Conservation (phyloP, 768 basidiomycete species). For the Postia placenta region DNA sequence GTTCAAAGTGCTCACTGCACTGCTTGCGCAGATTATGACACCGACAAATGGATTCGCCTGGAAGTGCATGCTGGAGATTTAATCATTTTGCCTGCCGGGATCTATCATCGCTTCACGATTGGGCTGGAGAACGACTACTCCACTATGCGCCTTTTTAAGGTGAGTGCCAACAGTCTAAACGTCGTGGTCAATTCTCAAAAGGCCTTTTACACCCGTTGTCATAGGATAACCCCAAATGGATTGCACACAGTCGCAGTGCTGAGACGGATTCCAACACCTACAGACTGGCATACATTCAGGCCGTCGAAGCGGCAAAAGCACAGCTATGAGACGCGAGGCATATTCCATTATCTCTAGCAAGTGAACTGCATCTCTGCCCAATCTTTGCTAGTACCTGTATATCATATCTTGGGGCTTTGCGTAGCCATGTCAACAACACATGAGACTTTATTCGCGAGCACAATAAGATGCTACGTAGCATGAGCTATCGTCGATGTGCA, state of each 20-base stretch:
- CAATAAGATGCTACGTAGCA: too few species aligned
- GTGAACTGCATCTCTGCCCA: too few species aligned
- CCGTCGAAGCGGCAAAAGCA: too few species aligned
- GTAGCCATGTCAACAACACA: too few species aligned
- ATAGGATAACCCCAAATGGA: conserved; percentile 83
- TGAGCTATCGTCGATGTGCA: too few species aligned
- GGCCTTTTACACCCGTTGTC: background rate
- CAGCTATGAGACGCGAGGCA: too few species aligned
- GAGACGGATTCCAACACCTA: conserved; percentile 61
- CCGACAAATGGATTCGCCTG: conserved; percentile 78
- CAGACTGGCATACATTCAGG: conserved; percentile 55
- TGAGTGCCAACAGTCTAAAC: background rate
- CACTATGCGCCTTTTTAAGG: conserved; percentile 81
- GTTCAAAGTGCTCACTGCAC: background rate
- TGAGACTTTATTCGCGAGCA: too few species aligned
- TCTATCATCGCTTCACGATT: conserved; percentile 93
- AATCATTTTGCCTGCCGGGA: conserved; percentile 81
- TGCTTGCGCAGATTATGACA: conserved; percentile 44
- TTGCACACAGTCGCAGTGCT: conserved; percentile 58
- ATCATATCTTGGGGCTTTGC: too few species aligned
- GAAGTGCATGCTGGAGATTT: conserved; percentile 75
- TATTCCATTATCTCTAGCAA: too few species aligned
- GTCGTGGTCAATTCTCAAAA: background rate
- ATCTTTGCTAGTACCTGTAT: too few species aligned
- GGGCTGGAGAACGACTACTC: conserved; percentile 68